A percentile compares a stretch with the other conserved stretches of the same genome.
Evolutionary conservation across 2,329 filamentous ascomycete genomes (phyloP).

Genomic region (Nemania bipapillata): DNA sequence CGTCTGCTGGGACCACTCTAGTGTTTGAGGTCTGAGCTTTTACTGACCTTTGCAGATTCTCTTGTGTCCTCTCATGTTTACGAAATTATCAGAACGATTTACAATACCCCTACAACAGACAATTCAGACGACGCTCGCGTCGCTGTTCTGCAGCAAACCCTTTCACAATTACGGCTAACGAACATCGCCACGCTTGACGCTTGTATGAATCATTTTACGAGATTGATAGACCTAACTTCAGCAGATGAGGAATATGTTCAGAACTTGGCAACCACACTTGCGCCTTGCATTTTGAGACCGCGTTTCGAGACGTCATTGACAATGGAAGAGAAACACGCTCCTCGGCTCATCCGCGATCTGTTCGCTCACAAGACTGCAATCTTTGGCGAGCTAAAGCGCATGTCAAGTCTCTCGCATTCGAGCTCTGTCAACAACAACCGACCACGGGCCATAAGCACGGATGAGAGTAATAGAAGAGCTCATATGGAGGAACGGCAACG

Average conservation of each 20-base stretch:
- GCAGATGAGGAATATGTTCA: slow-evolving; percentile 88
- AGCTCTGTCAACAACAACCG: slow-evolving; percentile 68
- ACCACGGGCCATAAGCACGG: slow-evolving; percentile 88
- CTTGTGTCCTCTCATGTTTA: slow-evolving; percentile 98
- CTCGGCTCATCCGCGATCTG: slow-evolving; percentile 88
- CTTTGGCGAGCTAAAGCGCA: slow-evolving; percentile 94
- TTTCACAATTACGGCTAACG: slow-evolving; percentile 91
- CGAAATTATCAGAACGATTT: slow-evolving; percentile 98
- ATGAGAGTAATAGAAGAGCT: slow-evolving; percentile 93
- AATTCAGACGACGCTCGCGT: slow-evolving; percentile 81
- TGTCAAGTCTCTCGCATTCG: slow-evolving; percentile 75
- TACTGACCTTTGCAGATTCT: slow-evolving; percentile 73
- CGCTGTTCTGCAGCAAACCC: slow-evolving; percentile 91
- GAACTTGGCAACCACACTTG: slow-evolving; percentile 77
- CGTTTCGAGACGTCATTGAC: slow-evolving; percentile 88
- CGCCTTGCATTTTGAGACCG: slow-evolving; percentile 88
- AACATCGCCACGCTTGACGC: slow-evolving; percentile 99
- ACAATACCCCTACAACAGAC: slow-evolving; percentile 82
- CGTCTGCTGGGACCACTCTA: slow-evolving; percentile 49
- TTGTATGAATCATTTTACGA: slow-evolving; percentile 97
- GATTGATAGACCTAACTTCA: slow-evolving; percentile 94
- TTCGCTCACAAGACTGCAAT: slow-evolving; percentile 95
- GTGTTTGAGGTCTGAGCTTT: not conserved
- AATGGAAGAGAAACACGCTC: slow-evolving; percentile 93
- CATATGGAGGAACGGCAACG: slow-evolving; percentile 94